Percentiles rank a stretch among this genome's conserved stretches.
phyloP scores from a whole-genome alignment of 768 basidiomycete species.

The Suillus variegatus region DNA sequence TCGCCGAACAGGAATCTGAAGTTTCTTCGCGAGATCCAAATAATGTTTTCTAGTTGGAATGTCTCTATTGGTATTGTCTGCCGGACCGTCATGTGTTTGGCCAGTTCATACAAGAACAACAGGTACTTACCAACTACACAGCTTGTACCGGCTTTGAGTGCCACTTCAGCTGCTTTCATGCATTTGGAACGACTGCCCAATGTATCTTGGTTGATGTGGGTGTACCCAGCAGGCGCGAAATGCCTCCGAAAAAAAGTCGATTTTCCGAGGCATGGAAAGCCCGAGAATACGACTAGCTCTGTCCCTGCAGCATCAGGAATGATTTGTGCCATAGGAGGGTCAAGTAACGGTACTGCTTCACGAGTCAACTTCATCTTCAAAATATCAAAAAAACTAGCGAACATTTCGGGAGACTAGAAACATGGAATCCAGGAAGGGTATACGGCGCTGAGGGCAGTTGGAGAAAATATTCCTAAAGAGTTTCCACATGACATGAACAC shows the following conservation, averaged over 20 bases:
- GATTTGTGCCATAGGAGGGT: constrained; percentile 21
- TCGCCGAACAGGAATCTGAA: constrained; percentile 58
- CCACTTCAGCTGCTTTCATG: constrained; percentile 58
- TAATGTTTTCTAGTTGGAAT: constrained; percentile 67
- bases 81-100: constrained; percentile 4
- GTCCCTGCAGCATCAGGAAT: constrained; percentile 15
- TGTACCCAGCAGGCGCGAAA: constrained; percentile 69
- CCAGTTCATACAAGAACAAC: background rate
- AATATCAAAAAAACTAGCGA: constrained; percentile 11
- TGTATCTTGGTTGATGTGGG: constrained; percentile 86
- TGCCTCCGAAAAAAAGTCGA: constrained; percentile 73
- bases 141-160: constrained; percentile 55
- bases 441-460: constrained; percentile 43
- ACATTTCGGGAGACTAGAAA: constrained; percentile 44
- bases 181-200: constrained; percentile 78
- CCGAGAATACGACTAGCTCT: constrained; percentile 64
- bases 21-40: constrained; percentile 61
- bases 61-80: constrained; percentile 94
- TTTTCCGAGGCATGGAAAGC: constrained; percentile 74
- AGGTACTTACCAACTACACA: constrained; percentile 73
- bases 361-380: constrained; percentile 1
- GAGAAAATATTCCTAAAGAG: constrained; percentile 79
- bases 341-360: constrained; percentile 41
- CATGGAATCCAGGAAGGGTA: constrained; percentile 67
- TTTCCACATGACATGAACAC: background rate